A percentile compares a stretch with the other conserved stretches of the same genome.
phyloP scores from a whole-genome alignment of 129 eudicot genomes.

The Saposhnikovia divaricata region DNA sequence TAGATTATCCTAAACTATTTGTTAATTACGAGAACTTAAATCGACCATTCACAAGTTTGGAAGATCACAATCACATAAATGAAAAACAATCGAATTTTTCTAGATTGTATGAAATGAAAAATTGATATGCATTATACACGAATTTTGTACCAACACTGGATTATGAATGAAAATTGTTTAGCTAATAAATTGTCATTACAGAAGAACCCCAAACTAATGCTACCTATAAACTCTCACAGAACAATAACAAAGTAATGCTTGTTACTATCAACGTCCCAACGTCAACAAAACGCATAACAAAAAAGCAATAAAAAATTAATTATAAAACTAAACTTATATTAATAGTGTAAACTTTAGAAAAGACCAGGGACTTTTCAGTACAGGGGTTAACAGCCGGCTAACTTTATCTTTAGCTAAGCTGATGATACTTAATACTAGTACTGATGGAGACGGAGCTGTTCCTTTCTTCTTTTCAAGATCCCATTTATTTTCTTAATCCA shows the following conservation, averaged over 20 bases:
- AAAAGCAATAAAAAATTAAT: neutral
- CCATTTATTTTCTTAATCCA: conserved; percentile 6
- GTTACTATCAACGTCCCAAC: neutral
- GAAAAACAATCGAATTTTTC: no score
- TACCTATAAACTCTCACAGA: no score
- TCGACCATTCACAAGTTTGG: no score
- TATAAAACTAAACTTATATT: neutral
- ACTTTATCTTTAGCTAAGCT: conserved; percentile 6
- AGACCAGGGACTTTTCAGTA: neutral
- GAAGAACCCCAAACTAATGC: no score
- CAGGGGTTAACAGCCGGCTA: neutral
- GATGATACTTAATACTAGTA: neutral
- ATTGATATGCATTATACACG: no score
- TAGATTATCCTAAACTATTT: no score
- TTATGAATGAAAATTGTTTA: no score
- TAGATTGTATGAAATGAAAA: no score
- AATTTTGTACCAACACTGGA: no score
- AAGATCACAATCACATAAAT: no score
- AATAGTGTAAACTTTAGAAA: neutral
- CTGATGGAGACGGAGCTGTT: conserved; percentile 9
- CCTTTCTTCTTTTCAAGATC: conserved; percentile 11
- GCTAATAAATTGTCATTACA: no score
- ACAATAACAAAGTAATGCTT: neutral
- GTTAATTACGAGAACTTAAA: no score
- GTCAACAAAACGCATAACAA: neutral